Base-by-base conservation (phyloP, 2,329 filamentous ascomycete species). In the Neoscytalidium dimidiatum region DNA sequence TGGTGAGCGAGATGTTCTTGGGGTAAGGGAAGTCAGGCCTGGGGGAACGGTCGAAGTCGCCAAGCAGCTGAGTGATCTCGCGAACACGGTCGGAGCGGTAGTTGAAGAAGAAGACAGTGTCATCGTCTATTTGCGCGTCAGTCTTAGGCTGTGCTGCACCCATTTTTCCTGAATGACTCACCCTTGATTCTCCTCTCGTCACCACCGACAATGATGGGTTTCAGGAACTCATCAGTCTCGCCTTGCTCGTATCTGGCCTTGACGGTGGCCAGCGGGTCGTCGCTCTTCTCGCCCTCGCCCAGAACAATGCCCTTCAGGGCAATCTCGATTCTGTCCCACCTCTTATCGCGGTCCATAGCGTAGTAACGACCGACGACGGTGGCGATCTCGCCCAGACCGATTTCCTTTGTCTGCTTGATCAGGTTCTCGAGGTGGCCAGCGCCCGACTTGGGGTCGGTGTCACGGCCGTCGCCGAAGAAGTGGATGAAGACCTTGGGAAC, bases 101-200 rank as follows among this genome's bases (percentile, higher is more conserved):
- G 88, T 99, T 99, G 91, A 99, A 99, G 88, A 98, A 98, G 87
- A 98, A 98, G 73, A 98, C 86, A 62, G 92, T 94, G 77, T 99
- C 95, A 70, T 91, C 86, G 75, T 98, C 93, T 93, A 69, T n/a
- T 64, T 3, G 4, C 21, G 0, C 2, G 21, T 64, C n/a, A 58
- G 41, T 19, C 31, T 4, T 35, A 29, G 6, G 1, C 17, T 2
- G 3, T 5, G 9, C 14, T 13, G 3, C 4, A 2, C 5, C 38
- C 5, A 41, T 13, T 13, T 5, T n/a, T 68, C 71, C 70, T 68
- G 72, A 33, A 41, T 4, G 4, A 33, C 82, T 71, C 80, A 91
- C 90, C 91, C 84, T 97, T 88, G 76, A 99, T 89, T 72, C 95
- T 90, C 67, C 86, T 85, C 74, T 96, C 91, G 71, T 92, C 87